Base-by-base conservation (phyloP, 2,329 filamentous ascomycete species). In the Lasiodiplodia sp. region DNA sequence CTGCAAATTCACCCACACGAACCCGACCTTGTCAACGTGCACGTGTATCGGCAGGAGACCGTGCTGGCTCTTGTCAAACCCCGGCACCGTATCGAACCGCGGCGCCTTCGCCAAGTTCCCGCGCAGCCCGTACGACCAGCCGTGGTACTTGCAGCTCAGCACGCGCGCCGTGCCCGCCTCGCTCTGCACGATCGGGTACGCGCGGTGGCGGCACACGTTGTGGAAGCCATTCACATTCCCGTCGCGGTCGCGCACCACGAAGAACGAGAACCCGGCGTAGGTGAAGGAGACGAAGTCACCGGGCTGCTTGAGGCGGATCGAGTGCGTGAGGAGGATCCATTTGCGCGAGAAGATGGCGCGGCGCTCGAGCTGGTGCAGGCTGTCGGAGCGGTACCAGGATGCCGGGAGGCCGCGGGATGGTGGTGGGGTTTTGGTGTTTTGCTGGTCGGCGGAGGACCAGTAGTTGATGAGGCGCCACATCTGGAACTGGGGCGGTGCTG, bases 201-300 rank as follows among this genome's bases (percentile, higher is more conserved):
- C 81, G 0, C 81, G 77, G 68, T 83, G 81, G 7, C 80, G 77
- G 70, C 81, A 83, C 4, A 81, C 72, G 58, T 83, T 83, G 70
- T 82, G 81, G 53, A 82, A 82, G 3, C 75, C 76, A 55, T 68
- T 52, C n/a, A 58, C 52, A 28, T 40, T 47, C 11, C 55, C 66
- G 12, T 52, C 47, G 37, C 55, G 55, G 66, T 62, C 55, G 14
- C 56, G 40, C 8, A 60, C 40, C n/a, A 60, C 12, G 10, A 77
- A 70, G 56, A 78, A 72, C 28, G 86, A 80, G 76, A 85, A 88
- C 14, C 84, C 87, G 7, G 87, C 86, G 5, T 87, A 76, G 14
- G 85, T 81, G 70, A 83, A 89, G 23, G 84, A 83, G 34, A 88
- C 80, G 77, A 85, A 90, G 74, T 89, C 86, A 5, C 88, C 88